Conservation (phyloP, 176 grass and related monocot genomes). For the Thalia dealbata region DNA sequence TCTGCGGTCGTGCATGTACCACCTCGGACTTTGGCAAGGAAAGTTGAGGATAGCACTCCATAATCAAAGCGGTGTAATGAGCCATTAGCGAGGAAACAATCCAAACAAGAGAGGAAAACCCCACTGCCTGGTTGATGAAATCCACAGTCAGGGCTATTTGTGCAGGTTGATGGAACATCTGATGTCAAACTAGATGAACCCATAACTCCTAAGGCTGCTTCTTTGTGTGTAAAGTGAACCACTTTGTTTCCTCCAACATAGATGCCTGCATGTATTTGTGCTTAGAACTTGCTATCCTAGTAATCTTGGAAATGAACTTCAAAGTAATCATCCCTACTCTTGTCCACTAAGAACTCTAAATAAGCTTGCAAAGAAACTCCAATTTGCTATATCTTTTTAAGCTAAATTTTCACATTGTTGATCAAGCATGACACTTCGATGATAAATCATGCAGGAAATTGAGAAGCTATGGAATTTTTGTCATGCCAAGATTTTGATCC, state of each 20-base stretch:
- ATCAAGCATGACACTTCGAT: no score
- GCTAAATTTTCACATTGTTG: no score
- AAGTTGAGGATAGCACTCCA: slow-evolving; percentile 53
- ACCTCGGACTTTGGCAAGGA: slow-evolving; percentile 80
- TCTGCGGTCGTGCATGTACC: slow-evolving; percentile 90
- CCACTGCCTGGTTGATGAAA: slow-evolving; percentile 69
- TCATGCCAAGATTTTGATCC: no score
- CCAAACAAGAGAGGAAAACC: slow-evolving; percentile 74
- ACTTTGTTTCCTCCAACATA: slow-evolving; percentile 98
- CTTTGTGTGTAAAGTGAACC: slow-evolving; percentile 94
- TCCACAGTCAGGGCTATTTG: slow-evolving; percentile 83
- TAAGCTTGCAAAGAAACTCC: no score
- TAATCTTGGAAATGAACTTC: neutral
- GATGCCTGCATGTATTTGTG: slow-evolving; percentile 39
- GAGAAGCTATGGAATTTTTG: no score
- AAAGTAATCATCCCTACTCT: no score
- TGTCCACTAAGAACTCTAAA: no score
- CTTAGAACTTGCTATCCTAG: neutral
- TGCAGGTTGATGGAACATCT: slow-evolving; percentile 45
- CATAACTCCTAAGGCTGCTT: slow-evolving; percentile 19
- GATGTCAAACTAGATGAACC: slow-evolving; percentile 21
- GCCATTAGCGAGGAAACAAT: slow-evolving; percentile 79
- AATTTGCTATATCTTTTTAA: no score
- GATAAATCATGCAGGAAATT: no score
- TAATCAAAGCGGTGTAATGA: slow-evolving; percentile 82